phyloP scores from a whole-genome alignment of 208 protist species.

The Crithidia sp. region DNA sequence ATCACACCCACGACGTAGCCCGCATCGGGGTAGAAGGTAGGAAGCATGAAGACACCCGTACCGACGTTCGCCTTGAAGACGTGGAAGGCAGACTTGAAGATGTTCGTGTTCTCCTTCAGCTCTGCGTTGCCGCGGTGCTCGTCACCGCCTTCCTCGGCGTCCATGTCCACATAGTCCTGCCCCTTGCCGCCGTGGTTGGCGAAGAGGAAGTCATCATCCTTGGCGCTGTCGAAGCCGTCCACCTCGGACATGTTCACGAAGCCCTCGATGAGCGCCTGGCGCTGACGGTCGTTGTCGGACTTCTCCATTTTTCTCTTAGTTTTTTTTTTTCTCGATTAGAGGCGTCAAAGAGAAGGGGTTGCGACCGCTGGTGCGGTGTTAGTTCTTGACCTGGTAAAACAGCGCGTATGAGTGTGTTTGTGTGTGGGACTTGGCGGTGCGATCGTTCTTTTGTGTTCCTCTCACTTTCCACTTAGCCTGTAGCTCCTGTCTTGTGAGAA shows the following conservation, averaged over 20 bases:
- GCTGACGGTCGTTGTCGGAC: conserved; percentile 26
- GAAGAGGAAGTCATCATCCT: conserved; percentile 21
- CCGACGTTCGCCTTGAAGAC: conserved; percentile 92
- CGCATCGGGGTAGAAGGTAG: conserved; percentile 77
- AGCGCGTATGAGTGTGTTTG: too few relatives aligned
- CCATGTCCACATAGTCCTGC: conserved; percentile 47
- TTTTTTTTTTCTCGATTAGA: too few relatives aligned
- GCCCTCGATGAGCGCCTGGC: conserved; percentile 39
- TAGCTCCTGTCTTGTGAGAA: too few relatives aligned
- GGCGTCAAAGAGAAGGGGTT: too few relatives aligned
- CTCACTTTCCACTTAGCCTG: too few relatives aligned
- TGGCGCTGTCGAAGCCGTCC: conserved; percentile 15
- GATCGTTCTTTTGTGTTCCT: too few relatives aligned
- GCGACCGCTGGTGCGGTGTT: too few relatives aligned
- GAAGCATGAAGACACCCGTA: conserved; percentile 80
- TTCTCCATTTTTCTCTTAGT: conserved; percentile 4
- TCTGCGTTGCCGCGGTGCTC: conserved; percentile 19
- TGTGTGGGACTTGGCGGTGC: too few relatives aligned
- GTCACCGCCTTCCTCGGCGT: conserved; percentile 31
- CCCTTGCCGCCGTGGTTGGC: conserved; percentile 8
- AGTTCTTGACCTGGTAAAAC: too few relatives aligned
- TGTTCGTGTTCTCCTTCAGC: conserved; percentile 67
- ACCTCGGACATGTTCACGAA: conserved; percentile 49
- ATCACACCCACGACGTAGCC: conserved; percentile 64
- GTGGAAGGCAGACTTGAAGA: conserved; percentile 78